phyloP scores from a whole-genome alignment of 768 basidiomycete species.

The Boletellus ananiceps region DNA sequence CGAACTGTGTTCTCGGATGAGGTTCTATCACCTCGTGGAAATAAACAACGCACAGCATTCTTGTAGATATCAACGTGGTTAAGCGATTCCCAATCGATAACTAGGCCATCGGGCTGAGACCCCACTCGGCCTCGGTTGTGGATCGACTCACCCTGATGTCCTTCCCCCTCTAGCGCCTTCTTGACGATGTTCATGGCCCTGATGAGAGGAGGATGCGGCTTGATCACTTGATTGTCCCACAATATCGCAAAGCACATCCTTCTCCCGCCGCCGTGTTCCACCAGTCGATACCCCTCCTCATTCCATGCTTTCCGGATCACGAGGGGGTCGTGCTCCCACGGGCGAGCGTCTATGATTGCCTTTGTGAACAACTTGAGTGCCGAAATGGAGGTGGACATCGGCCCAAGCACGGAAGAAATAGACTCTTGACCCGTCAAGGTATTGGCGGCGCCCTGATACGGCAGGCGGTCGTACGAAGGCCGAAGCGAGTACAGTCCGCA shows the following conservation, averaged over 20 bases:
- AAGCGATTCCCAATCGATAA: slow-evolving; percentile 67
- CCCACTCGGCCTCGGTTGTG: slow-evolving; percentile 2
- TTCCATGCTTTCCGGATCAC: slow-evolving; percentile 56
- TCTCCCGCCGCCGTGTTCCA: slow-evolving; percentile 54
- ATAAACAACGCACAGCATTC: slow-evolving; percentile 18
- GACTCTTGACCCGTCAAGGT: slow-evolving; percentile 71
- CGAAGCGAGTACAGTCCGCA: slow-evolving; percentile 71
- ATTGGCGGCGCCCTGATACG: slow-evolving; percentile 63
- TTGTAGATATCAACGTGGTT: slow-evolving; percentile 40
- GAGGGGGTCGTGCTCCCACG: slow-evolving; percentile 67
- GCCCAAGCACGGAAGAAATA: slow-evolving; percentile 71
- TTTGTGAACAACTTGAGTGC: slow-evolving; percentile 58
- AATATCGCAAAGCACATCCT: slow-evolving; percentile 55
- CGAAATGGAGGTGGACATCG: slow-evolving; percentile 56
- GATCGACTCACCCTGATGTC: slow-evolving; percentile 53
- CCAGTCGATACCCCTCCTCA: slow-evolving; percentile 52
- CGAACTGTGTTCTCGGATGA: slow-evolving; percentile 25
- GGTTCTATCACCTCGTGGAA: neutral
- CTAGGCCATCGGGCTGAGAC: neutral
- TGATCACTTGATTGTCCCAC: slow-evolving; percentile 58
- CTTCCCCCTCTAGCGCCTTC: slow-evolving; percentile 54
- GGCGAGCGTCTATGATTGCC: slow-evolving; percentile 32
- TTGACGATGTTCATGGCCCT: slow-evolving; percentile 59
- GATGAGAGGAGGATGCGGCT: slow-evolving; percentile 61
- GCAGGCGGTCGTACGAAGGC: slow-evolving; percentile 66